Evolutionary conservation across 2,329 filamentous ascomycete genomes (phyloP), one percentile per base, ranked within the genome.

Genomic region (Arthrobotrys megalospora): DNA sequence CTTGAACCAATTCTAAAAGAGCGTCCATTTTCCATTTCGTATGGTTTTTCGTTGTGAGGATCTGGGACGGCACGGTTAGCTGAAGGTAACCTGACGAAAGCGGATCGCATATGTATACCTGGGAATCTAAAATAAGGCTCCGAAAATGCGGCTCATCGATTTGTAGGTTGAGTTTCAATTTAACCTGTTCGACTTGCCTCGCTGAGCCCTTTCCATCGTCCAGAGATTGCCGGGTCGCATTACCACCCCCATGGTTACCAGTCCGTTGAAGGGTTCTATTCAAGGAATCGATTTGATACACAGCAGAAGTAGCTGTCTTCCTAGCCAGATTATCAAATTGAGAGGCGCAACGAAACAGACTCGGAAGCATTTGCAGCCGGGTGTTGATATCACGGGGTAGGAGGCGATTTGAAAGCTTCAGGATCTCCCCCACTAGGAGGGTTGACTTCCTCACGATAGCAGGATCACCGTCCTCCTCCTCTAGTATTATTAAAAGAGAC

Each of bases 1-100:
- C 96, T 83, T 98, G 95, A 41, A 99, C 94, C 65, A 98, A 90
- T 81, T 91, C 92, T 75, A 94, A 88, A 48, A 99, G 94, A 43
- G 97, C 87, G 79, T 97, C 93, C 96, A 96, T 99, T 83, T 97
- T 95, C 96, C 96, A 99, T 84, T 99, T 99, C 45, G 90, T 87
- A 82, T 92, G 97, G 81, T 97, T 97, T 79, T 93, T 93, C 77
- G 93, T 96, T 80, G 91, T 93, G 53, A 98, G 86, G 1, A 99
- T 93, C 68, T 76, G 63, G 16, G 10, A 41, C 14, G 8, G 2
- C 16, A 6, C 11, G n/a, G 38, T 63, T 14, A 43, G 48, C 65
- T 14, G 32, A 24, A 43, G 32, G 19, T 34, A 43, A 8, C 28
- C 3, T 19, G 19, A 2, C 8, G 8, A 47, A 45, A 28, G 6